Base-by-base conservation (phyloP, 768 basidiomycete genomes). In the Collybiopsis confluens region DNA sequence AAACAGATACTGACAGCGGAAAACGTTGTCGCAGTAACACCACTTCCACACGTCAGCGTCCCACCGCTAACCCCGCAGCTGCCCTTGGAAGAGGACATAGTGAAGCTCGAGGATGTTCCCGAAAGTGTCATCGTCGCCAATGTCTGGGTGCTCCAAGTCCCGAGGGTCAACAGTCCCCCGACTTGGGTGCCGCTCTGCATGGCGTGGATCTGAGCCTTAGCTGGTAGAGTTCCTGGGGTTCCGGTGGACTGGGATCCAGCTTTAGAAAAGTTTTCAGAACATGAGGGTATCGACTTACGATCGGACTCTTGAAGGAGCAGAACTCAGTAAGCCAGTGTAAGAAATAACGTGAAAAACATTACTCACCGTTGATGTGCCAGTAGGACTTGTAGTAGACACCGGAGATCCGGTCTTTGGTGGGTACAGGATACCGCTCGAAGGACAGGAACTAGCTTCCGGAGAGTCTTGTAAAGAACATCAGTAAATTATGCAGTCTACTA, bases 141-240 rank as follows among this genome's bases (percentile, higher is more conserved):
- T 7, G 81, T 83, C 63, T 84, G 82, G 9, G 77, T 79, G 7
- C 80, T 81, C 81, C 81, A 83, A 11, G 80, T 83, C 18, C 81
- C 83, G 7, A 60, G 61, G 1, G 78, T 73, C 37, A 85, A 71
- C 21, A 85, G 73, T 13, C 81, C 82, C 7, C 82, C 82, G 11
- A 72, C 63, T 5, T 59, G 60, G 6, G 68, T 64, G 23, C 73
- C 70, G 16, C 67, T 69, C 24, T 59, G 65, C 21, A 70, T 57
- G 6, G 78, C 76, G 37, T 71, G 69, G 52, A 83, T 72, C 16
- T 71, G 76, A 15, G 74, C 80, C 59, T 70, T 77, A 46, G 69
- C 58, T 15, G 78, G 81, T n/a, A 81, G 64, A 33, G 59, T 58
- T 9, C 59, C 49, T 21, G 62, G 51, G 57, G 61, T 46, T 23